These are phyloP conservation scores for Naganishia vishniacii DNA, from an alignment of 768 basidiomycete species.

Conservation along the genomic window DNA sequence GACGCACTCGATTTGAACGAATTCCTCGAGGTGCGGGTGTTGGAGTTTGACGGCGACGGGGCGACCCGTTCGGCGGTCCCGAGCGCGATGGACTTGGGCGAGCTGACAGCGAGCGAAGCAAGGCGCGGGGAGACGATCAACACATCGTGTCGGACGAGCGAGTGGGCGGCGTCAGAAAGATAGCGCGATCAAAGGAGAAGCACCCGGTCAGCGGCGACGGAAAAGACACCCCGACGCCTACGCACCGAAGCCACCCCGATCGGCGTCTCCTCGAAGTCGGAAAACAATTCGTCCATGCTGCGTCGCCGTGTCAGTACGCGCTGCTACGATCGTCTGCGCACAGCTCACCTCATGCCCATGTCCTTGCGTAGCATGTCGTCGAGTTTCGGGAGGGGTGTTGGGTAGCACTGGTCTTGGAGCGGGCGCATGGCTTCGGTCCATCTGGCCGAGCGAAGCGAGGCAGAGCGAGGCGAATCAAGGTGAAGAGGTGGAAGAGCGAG, in stretches of 20 bases:
- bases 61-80: conserved; percentile 63
- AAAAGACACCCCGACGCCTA: too few species aligned
- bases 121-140: neutral
- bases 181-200: too few species aligned
- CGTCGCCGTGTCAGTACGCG: conserved; percentile 37
- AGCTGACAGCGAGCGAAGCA: conserved; percentile 24
- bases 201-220: too few species aligned
- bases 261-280: conserved; percentile 75
- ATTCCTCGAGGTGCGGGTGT: conserved; percentile 89
- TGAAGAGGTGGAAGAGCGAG: neutral
- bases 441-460: neutral
- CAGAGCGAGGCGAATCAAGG: neutral
- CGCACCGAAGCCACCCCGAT: conserved; percentile 85
- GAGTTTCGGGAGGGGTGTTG: conserved; percentile 73
- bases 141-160: neutral
- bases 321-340: neutral
- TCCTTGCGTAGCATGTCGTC: conserved; percentile 71
- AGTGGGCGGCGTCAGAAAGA: too few species aligned
- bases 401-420: conserved; percentile 86
- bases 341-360: conserved; percentile 53
- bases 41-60: conserved; percentile 73
- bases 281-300: conserved; percentile 68
- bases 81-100: conserved; percentile 89
- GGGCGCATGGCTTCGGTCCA: conserved; percentile 55
- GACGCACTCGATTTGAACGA: conserved; percentile 81